These are phyloP conservation scores for Termitomyces sp. DNA, from an alignment of 1,284 basidiomycete genomes.

Conservation along the genomic window DNA sequence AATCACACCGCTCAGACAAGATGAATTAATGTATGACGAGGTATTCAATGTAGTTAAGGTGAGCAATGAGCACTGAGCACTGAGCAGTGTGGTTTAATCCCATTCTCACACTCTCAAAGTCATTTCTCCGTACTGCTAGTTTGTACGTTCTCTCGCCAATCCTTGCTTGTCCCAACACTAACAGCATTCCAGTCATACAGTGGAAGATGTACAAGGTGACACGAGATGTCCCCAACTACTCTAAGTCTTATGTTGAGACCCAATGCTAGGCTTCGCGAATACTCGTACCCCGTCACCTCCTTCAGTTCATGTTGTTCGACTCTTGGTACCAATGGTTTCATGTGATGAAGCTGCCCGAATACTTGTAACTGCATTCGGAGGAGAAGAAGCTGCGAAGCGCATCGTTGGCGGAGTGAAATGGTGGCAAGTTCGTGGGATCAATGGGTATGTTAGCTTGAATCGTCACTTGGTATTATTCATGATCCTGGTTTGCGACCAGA, in stretches of 20 bases:
- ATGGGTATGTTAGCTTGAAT: conserved; percentile 45
- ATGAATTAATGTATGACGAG: conserved; percentile 81
- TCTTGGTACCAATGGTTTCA: conserved; percentile 68
- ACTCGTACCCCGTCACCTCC: conserved; percentile 84
- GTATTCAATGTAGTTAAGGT: conserved; percentile 80
- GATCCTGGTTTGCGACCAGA: conserved; percentile 32
- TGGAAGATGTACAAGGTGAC: conserved; percentile 76
- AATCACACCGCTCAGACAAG: conserved; percentile 54
- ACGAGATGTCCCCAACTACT: background rate
- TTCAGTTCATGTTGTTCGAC: conserved; percentile 77
- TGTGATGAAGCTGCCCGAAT: conserved; percentile 77
- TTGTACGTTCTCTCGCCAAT: conserved; percentile 33
- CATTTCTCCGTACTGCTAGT: conserved; percentile 54
- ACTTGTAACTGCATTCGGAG: conserved; percentile 81
- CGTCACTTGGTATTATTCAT: background rate
- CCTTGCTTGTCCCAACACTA: background rate
- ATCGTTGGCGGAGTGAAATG: conserved; percentile 89
- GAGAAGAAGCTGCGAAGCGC: conserved; percentile 67
- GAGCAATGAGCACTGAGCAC: conserved; percentile 18
- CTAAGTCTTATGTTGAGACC: background rate
- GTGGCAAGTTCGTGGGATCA: conserved; percentile 89
- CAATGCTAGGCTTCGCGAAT: conserved; percentile 62
- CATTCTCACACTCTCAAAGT: conserved; percentile 31
- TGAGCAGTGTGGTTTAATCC: conserved; percentile 11
- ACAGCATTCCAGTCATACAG: conserved; percentile 51